Percentiles rank a stretch among this genome's conserved stretches.
phyloP scores from a whole-genome alignment of 225 moss, liverwort and hornwort genomes.

The Pseudoscleropodium purum region DNA sequence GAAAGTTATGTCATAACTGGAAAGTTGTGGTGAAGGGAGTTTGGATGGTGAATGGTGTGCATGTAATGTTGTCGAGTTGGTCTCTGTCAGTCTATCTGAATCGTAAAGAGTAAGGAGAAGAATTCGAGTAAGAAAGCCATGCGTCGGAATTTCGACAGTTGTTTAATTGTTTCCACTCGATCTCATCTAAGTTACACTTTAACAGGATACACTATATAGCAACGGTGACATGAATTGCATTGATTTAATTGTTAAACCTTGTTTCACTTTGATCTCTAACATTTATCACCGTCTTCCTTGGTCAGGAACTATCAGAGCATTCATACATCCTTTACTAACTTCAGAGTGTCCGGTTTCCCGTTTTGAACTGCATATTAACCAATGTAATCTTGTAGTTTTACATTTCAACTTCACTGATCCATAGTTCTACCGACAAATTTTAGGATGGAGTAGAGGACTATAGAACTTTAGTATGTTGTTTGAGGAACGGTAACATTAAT shows the following conservation, averaged over 20 bases:
- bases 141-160: background rate
- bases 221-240: background rate
- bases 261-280: background rate
- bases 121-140: background rate
- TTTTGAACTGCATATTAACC: background rate
- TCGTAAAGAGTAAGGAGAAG: background rate
- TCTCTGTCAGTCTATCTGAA: background rate
- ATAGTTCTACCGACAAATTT: background rate
- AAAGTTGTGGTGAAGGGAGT: background rate
- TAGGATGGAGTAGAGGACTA: background rate
- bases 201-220: background rate
- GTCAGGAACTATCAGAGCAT: background rate
- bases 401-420: background rate
- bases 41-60: background rate
- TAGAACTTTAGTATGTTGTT: background rate
- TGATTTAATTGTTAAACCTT: background rate
- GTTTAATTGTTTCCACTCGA: background rate
- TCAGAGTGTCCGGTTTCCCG: background rate
- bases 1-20: background rate
- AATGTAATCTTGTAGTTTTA: background rate
- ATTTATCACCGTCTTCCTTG: background rate
- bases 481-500: background rate
- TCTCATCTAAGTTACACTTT: background rate
- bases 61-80: background rate
- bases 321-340: background rate